Percentiles rank a stretch among this genome's conserved stretches.
These are phyloP conservation scores for Penicillium sclerotiorum DNA, from an alignment of 2,329 filamentous ascomycete species.

Conservation along the genomic window DNA sequence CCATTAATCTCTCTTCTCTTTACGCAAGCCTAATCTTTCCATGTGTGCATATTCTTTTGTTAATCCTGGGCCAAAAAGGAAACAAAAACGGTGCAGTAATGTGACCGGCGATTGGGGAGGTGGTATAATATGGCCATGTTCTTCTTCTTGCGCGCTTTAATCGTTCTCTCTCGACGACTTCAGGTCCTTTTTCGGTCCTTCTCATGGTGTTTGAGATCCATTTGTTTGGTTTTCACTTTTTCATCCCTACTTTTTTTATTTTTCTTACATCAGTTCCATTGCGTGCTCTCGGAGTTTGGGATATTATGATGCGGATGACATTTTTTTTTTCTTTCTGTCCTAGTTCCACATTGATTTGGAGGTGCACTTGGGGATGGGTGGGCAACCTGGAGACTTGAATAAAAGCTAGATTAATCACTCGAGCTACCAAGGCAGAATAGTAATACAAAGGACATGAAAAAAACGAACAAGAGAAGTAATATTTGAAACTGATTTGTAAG, in stretches of 20 bases:
- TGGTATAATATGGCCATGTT: conserved; percentile 6
- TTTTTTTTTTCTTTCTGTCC: conserved; percentile 24
- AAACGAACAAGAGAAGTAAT: too few relatives aligned
- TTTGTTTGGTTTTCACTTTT: conserved; percentile 13
- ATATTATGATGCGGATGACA: conserved; percentile 34
- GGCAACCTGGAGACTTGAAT: conserved; percentile 25
- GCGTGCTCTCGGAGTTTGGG: conserved; percentile 30
- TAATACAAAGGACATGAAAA: conserved; percentile 26
- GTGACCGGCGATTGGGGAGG: conserved; percentile 14
- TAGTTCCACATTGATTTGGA: conserved; percentile 23
- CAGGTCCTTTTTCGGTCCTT: conserved; percentile 14
- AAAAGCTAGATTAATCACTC: conserved; percentile 30
- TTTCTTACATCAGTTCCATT: conserved; percentile 4
- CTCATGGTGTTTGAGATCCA: too few relatives aligned
- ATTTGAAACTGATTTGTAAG: too few relatives aligned
- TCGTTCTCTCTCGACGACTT: conserved; percentile 6
- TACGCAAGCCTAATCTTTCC: conserved; percentile 60
- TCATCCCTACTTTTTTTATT: conserved; percentile 11
- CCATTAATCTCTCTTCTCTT: conserved; percentile 51
- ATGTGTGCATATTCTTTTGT: conserved; percentile 25
- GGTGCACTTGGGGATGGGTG: conserved; percentile 21
- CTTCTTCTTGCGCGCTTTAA: conserved; percentile 8
- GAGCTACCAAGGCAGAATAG: conserved; percentile 21
- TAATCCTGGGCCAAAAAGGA: not conserved
- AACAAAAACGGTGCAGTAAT: conserved; percentile 21